Percentiles rank a stretch among this genome's conserved stretches.
phyloP scores from a whole-genome alignment of 768 basidiomycete species.

The Amanita subjunquillea region DNA sequence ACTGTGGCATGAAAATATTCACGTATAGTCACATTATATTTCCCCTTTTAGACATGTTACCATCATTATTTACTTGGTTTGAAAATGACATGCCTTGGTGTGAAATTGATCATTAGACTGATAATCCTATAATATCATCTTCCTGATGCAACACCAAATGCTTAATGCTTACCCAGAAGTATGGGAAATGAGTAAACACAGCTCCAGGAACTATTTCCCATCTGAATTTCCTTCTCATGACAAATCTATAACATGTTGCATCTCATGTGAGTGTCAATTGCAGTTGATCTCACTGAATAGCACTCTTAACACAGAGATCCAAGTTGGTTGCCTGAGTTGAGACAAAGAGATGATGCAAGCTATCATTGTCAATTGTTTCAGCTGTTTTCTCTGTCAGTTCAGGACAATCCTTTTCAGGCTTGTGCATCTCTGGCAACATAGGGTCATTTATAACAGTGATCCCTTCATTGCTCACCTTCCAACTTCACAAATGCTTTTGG shows the following conservation, averaged over 20 bases:
- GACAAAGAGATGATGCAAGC: neutral
- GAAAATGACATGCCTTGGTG: neutral
- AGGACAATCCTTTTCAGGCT: too few relatives aligned
- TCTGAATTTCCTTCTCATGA: too few relatives aligned
- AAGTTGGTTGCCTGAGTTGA: slow-evolving; percentile 17
- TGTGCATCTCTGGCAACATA: too few relatives aligned
- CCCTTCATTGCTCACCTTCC: too few relatives aligned
- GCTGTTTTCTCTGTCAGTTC: too few relatives aligned
- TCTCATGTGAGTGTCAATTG: too few relatives aligned
- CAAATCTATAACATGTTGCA: neutral
- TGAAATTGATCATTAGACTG: neutral
- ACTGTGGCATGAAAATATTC: neutral
- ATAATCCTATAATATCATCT: neutral
- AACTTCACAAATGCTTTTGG: too few relatives aligned
- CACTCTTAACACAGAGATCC: slow-evolving; percentile 9
- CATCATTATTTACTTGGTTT: neutral
- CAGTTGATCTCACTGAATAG: neutral
- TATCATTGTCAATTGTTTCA: too few relatives aligned
- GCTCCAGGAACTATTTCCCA: neutral
- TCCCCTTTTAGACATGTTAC: neutral
- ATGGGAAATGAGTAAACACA: neutral
- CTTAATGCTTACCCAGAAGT: neutral
- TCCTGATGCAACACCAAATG: neutral
- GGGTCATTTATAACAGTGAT: too few relatives aligned
- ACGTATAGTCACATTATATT: too few relatives aligned